phyloP scores from a whole-genome alignment of 805 yeast genomes.

The Ogataea glucozyma region DNA sequence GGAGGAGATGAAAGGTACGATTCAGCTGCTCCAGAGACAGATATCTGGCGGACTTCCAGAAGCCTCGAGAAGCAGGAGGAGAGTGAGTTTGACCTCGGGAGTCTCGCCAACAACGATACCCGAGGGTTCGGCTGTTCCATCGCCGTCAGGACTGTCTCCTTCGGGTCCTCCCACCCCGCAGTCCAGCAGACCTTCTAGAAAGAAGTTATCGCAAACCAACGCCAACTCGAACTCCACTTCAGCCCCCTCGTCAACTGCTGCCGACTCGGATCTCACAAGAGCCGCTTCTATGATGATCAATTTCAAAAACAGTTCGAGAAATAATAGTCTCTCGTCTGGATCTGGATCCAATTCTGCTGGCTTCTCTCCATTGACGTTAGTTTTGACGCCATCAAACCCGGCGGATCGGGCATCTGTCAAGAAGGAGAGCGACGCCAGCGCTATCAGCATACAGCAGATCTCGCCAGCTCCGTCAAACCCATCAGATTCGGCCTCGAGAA shows the following conservation, averaged over 20 bases:
- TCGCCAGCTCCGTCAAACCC: conserved; percentile 55
- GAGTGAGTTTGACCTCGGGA: conserved; percentile 9
- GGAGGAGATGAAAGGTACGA: conserved; percentile 39
- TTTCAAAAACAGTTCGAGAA: conserved; percentile 30
- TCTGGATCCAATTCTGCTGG: too few relatives aligned
- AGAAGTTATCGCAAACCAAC: too few relatives aligned
- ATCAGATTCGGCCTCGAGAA: conserved; percentile 39
- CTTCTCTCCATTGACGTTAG: conserved; percentile 19
- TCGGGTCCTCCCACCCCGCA: conserved; percentile 25
- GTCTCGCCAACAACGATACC: conserved; percentile 21
- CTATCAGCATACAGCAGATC: conserved; percentile 27
- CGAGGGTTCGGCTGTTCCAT: too few relatives aligned
- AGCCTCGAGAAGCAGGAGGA: not conserved
- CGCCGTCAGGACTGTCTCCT: too few relatives aligned
- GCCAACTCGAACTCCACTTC: too few relatives aligned
- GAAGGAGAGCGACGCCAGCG: conserved; percentile 11
- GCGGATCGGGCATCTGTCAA: conserved; percentile 3
- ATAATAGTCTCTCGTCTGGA: conserved; percentile 25
- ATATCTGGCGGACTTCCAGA: not conserved
- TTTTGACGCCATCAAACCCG: conserved; percentile 4
- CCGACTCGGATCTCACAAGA: conserved; percentile 26
- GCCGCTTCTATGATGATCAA: conserved; percentile 34
- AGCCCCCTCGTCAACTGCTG: conserved; percentile 5
- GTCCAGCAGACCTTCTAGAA: conserved; percentile 10
- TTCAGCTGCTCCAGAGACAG: conserved; percentile 23